Evolutionary conservation across 31 red algal genomes (phyloP).

Genomic region (Odonthalia washingtoniensis): DNA sequence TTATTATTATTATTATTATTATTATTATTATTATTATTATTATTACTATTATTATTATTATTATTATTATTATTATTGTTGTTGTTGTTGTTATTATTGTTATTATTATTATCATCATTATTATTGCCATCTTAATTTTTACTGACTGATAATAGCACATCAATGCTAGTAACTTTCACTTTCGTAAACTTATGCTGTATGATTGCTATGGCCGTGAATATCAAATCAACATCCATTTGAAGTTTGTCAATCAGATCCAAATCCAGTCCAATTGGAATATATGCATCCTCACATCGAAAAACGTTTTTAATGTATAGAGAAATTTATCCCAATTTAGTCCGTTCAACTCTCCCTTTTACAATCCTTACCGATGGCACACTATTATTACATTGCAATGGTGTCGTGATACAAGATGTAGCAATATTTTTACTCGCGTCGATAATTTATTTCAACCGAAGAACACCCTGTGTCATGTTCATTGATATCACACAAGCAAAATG

Average conservation of each 20-base stretch:
- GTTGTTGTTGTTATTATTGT: no score
- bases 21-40: no score
- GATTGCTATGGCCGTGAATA: constrained; percentile 53
- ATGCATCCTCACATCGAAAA: constrained; percentile 69
- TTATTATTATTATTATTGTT: no score
- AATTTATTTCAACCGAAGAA: constrained; percentile 97
- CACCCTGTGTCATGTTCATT: constrained; percentile 99
- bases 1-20: no score
- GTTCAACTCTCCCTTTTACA: constrained; percentile 90
- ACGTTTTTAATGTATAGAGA: constrained; percentile 88
- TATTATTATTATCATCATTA: no score
- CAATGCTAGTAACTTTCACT: constrained; percentile 60
- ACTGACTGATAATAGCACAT: no score
- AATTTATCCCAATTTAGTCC: constrained; percentile 81
- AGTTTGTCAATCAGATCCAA: constrained; percentile 68
- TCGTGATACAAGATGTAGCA: constrained; percentile 87
- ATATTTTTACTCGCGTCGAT: constrained; percentile 95
- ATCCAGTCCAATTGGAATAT: constrained; percentile 87
- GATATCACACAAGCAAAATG: constrained; percentile 98
- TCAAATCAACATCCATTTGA: constrained; percentile 80
- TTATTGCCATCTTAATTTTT: no score
- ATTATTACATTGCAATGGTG: constrained; percentile 61
- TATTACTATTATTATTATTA: no score
- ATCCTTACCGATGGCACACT: constrained; percentile 78
- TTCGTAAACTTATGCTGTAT: constrained; percentile 66